phyloP scores from a whole-genome alignment of 1,139 yeast genomes.

The Hansenula lynferdii region DNA sequence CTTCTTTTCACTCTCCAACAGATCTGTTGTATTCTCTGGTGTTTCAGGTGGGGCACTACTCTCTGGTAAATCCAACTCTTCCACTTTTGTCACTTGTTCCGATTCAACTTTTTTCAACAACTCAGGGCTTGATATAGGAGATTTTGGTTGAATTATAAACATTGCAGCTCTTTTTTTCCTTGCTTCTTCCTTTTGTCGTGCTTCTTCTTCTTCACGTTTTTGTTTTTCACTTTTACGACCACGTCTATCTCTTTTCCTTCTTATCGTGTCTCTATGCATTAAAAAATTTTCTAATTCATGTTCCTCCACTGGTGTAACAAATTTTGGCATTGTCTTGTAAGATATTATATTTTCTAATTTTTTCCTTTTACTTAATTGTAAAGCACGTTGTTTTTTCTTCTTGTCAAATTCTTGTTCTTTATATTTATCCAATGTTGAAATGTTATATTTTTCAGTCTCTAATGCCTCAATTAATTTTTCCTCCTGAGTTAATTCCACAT shows the following conservation, averaged over 20 bases:
- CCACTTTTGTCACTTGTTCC: neutral
- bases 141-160: constrained; percentile 4
- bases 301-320: constrained; percentile 44
- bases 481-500: constrained; percentile 71
- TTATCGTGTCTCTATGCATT: constrained; percentile 35
- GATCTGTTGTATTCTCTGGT: neutral
- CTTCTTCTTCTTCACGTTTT: constrained; percentile 21
- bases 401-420: constrained; percentile 82
- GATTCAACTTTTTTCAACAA: constrained; percentile 9
- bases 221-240: constrained; percentile 24
- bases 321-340: constrained; percentile 36
- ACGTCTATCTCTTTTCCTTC: constrained; percentile 27
- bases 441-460: constrained; percentile 76
- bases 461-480: constrained; percentile 82
- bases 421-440: constrained; percentile 67
- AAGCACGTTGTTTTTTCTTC: constrained; percentile 70
- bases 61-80: neutral
- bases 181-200: constrained; percentile 12
- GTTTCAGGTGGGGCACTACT: neutral
- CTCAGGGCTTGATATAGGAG: neutral
- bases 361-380: constrained; percentile 59
- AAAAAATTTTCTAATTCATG: constrained; percentile 30
- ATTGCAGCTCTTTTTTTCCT: constrained; percentile 11
- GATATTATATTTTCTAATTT: constrained; percentile 55
- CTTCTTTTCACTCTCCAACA: too few relatives aligned